phyloP scores from a whole-genome alignment of 371 early-diverging fungal species.

The Rhizomucor pusillus region DNA sequence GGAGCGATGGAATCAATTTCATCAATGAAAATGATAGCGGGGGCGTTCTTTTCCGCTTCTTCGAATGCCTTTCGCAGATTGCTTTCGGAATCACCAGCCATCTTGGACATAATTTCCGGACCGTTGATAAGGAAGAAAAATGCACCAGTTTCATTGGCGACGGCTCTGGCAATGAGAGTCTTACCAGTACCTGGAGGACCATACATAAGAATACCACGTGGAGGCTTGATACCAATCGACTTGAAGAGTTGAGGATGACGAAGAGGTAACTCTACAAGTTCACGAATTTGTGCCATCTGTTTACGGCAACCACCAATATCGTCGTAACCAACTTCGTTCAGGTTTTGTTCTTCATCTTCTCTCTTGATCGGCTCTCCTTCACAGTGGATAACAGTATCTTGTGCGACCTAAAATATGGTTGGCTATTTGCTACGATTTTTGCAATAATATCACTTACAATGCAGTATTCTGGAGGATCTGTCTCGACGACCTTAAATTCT shows the following conservation, averaged over 20 bases:
- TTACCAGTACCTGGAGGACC: constrained; percentile 99
- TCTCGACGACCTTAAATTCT: constrained; percentile 99
- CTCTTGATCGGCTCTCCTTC: constrained; percentile 98
- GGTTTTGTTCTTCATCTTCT: constrained; percentile 96
- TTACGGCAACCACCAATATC: constrained; percentile 99
- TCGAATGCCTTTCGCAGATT: constrained; percentile 99
- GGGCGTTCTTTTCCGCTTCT: constrained; percentile 98
- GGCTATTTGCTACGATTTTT: no score
- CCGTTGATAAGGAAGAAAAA: constrained; percentile 99
- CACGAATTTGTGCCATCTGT: constrained; percentile 99
- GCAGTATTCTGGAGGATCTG: constrained; percentile 94
- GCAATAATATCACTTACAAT: constrained; percentile 85
- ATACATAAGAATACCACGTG: constrained; percentile 96
- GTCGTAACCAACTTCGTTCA: constrained; percentile 98
- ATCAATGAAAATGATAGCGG: constrained; percentile 99
- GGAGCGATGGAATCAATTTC: constrained; percentile 99
- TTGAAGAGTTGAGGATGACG: constrained; percentile 98
- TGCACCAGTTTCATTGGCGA: constrained; percentile 74
- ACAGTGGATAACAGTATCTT: constrained; percentile 97
- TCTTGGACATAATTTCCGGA: constrained; percentile 99
- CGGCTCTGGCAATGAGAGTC: constrained; percentile 77
- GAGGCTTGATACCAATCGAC: constrained; percentile 99
- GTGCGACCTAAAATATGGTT: constrained; percentile 70
- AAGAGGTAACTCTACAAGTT: constrained; percentile 98
- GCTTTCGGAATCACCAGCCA: constrained; percentile 99